Evolutionary conservation across 768 basidiomycete genomes (phyloP).

Genomic region (Artomyces pyxidatus): DNA sequence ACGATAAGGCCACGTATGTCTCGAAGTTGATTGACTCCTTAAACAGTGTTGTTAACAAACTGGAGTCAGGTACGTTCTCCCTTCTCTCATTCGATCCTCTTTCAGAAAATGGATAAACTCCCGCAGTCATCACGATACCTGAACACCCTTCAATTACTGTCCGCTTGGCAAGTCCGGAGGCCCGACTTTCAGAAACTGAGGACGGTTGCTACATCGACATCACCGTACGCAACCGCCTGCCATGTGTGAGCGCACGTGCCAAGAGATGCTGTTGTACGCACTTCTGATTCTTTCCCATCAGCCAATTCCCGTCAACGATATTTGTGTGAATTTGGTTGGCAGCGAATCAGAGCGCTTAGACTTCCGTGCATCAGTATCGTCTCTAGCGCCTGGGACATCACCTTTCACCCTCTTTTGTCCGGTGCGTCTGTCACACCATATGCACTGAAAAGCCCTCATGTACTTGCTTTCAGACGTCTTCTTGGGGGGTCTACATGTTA

Average conservation of each 20-base stretch:
- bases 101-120: not conserved
- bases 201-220: slow-evolving; percentile 62
- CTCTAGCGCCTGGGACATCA: slow-evolving; percentile 53
- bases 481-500: slow-evolving; percentile 58
- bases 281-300: slow-evolving; percentile 22
- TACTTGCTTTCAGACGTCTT: slow-evolving; percentile 29
- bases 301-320: slow-evolving; percentile 54
- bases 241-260: slow-evolving; percentile 52
- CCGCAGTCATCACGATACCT: slow-evolving; percentile 53
- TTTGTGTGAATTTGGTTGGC: slow-evolving; percentile 53
- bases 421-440: slow-evolving; percentile 36
- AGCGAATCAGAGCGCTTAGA: slow-evolving; percentile 53
- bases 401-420: slow-evolving; percentile 56
- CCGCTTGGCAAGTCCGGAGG: slow-evolving; percentile 33
- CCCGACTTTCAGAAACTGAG: slow-evolving; percentile 44
- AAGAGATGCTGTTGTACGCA: not conserved
- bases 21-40: slow-evolving; percentile 41
- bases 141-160: slow-evolving; percentile 66
- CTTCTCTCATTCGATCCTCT: not conserved
- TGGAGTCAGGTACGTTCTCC: slow-evolving; percentile 43
- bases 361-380: slow-evolving; percentile 37
- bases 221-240: slow-evolving; percentile 55
- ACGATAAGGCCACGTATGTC: slow-evolving; percentile 45
- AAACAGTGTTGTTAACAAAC: slow-evolving; percentile 36
- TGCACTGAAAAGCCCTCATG: not conserved